Evolutionary conservation across 2,329 filamentous ascomycete genomes (phyloP).

Genomic region (Chaetomiaceae sp.): DNA sequence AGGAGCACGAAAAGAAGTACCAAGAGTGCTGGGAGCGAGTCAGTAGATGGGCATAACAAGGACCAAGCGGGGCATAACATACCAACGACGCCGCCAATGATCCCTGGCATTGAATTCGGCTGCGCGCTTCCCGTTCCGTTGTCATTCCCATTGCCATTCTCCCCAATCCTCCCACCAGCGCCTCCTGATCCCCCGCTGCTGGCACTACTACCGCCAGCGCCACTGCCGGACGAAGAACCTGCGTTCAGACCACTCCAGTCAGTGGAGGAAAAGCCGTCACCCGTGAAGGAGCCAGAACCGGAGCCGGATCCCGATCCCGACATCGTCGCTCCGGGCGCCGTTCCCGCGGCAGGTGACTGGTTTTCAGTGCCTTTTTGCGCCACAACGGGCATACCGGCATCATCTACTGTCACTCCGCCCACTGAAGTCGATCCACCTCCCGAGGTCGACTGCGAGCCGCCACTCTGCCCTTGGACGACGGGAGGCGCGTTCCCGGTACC

Average conservation of each 20-base stretch:
- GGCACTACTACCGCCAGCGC: background rate
- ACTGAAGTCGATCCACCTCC: background rate
- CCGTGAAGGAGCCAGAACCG: background rate
- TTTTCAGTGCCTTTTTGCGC: background rate
- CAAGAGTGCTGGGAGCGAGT: conserved; percentile 1
- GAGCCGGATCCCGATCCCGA: background rate
- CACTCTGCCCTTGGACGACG: background rate
- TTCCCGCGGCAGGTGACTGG: background rate
- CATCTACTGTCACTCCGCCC: background rate
- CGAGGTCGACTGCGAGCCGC: background rate
- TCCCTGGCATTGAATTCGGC: conserved; percentile 14
- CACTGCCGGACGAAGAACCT: background rate
- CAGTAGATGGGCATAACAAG: background rate
- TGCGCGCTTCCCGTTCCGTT: background rate
- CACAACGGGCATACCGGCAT: background rate
- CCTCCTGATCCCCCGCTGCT: background rate
- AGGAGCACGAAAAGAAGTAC: conserved; percentile 21
- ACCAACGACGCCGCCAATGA: conserved; percentile 23
- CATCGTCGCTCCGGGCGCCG: background rate
- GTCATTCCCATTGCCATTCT: background rate
- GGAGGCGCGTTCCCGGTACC: conserved; percentile 1
- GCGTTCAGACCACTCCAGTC: background rate
- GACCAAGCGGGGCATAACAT: background rate
- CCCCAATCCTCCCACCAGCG: background rate
- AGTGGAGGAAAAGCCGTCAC: background rate